Evolutionary conservation across 257 asterid species (phyloP).

Genomic region (Petunia axillaris): DNA sequence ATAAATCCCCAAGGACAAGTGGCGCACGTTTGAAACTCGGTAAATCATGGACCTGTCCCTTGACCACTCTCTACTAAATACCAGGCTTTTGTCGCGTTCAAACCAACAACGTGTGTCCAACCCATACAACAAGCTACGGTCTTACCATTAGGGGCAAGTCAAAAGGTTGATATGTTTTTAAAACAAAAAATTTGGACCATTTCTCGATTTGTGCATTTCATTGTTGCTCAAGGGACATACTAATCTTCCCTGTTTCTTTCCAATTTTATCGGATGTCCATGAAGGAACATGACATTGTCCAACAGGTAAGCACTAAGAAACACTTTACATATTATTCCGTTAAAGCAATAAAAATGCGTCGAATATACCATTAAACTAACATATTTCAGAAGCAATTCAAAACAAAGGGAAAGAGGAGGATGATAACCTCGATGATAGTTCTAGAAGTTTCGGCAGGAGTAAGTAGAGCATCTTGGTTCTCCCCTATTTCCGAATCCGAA

Average conservation of each 20-base stretch:
- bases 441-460: conserved; percentile 83
- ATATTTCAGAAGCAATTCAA: background rate
- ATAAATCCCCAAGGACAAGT: no score
- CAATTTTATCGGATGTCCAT: background rate
- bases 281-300: background rate
- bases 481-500: conserved; percentile 60
- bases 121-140: no score
- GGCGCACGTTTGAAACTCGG: no score
- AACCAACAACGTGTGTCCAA: no score
- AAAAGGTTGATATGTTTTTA: no score
- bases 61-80: no score
- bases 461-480: conserved; percentile 58
- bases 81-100: no score
- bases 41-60: no score
- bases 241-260: background rate
- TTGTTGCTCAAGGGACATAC: no score
- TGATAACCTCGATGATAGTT: conserved; percentile 74
- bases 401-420: background rate
- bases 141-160: no score
- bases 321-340: background rate
- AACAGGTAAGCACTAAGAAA: background rate
- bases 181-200: no score
- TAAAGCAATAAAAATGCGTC: background rate
- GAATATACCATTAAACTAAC: background rate
- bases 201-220: no score